Conservation (phyloP, 2,329 filamentous ascomycete genomes). For the Diaporthe nobilis region DNA sequence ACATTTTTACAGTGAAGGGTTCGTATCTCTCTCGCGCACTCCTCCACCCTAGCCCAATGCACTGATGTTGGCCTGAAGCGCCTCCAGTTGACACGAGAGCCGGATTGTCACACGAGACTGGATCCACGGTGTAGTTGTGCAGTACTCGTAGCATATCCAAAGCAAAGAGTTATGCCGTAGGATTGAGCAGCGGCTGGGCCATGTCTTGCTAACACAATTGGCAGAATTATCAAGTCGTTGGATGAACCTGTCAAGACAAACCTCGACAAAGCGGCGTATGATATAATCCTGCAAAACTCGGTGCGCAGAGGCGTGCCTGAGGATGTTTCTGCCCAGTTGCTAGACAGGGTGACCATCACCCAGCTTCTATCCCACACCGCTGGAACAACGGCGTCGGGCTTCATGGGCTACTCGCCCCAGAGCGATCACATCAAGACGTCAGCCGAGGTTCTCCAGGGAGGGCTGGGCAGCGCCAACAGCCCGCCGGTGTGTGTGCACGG, state of each 20-base stretch:
- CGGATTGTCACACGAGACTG: neutral
- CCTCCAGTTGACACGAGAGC: too few relatives aligned
- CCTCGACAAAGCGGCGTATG: constrained; percentile 19
- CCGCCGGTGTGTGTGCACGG: constrained; percentile 23
- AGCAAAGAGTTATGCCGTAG: neutral
- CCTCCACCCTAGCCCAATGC: too few relatives aligned
- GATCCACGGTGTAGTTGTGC: neutral
- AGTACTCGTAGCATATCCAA: neutral
- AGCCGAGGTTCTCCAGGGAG: constrained; percentile 29
- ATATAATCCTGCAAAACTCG: constrained; percentile 27
- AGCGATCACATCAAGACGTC: constrained; percentile 25
- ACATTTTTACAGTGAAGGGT: constrained; percentile 35
- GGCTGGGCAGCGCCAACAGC: constrained; percentile 34
- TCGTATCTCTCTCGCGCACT: neutral
- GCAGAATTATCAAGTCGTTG: constrained; percentile 20
- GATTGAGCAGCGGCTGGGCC: neutral
- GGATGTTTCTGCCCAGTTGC: constrained; percentile 21
- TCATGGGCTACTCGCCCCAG: constrained; percentile 30
- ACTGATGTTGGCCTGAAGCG: neutral
- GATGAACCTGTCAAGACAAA: constrained; percentile 35
- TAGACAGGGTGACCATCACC: constrained; percentile 35
- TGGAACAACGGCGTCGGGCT: constrained; percentile 29
- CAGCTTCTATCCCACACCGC: constrained; percentile 38
- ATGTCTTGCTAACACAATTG: neutral
- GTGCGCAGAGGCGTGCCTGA: constrained; percentile 30